phyloP scores from a whole-genome alignment of 805 yeast species.

The Wickerhamomyces xylosicus region DNA sequence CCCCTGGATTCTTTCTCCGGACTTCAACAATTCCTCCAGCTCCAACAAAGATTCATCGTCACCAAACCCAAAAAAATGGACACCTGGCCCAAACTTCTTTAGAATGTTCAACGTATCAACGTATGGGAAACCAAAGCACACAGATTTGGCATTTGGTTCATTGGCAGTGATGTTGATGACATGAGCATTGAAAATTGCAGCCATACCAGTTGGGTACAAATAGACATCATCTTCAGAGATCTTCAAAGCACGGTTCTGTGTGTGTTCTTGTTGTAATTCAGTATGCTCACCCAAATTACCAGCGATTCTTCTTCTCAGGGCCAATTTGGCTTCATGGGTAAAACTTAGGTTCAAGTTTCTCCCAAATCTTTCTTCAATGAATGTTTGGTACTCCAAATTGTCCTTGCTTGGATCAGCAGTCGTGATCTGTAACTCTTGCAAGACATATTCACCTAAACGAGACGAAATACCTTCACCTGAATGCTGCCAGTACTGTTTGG shows the following conservation, averaged over 20 bases:
- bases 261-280: slow-evolving; percentile 8
- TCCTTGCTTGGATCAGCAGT: slow-evolving; percentile 20
- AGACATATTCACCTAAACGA: slow-evolving; percentile 75
- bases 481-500: slow-evolving; percentile 93
- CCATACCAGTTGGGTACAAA: slow-evolving; percentile 88
- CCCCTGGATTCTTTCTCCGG: slow-evolving; percentile 61
- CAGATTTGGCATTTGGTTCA: slow-evolving; percentile 42
- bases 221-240: slow-evolving; percentile 57
- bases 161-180: slow-evolving; percentile 31
- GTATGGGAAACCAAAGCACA: slow-evolving; percentile 94
- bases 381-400: slow-evolving; percentile 48
- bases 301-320: slow-evolving; percentile 67
- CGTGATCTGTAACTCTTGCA: slow-evolving; percentile 43
- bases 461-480: slow-evolving; percentile 96
- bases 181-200: slow-evolving; percentile 79
- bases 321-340: slow-evolving; percentile 64
- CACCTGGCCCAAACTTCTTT: slow-evolving; percentile 87
- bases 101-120: slow-evolving; percentile 84
- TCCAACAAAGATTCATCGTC: slow-evolving; percentile 60
- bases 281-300: slow-evolving; percentile 42
- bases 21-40: slow-evolving; percentile 48
- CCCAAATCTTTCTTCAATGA: slow-evolving; percentile 85
- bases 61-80: slow-evolving; percentile 76
- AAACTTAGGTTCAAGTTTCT: slow-evolving; percentile 73
- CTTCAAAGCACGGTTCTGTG: slow-evolving; percentile 7